phyloP scores from a whole-genome alignment of 768 basidiomycete species.

The Serendipita sp. region DNA sequence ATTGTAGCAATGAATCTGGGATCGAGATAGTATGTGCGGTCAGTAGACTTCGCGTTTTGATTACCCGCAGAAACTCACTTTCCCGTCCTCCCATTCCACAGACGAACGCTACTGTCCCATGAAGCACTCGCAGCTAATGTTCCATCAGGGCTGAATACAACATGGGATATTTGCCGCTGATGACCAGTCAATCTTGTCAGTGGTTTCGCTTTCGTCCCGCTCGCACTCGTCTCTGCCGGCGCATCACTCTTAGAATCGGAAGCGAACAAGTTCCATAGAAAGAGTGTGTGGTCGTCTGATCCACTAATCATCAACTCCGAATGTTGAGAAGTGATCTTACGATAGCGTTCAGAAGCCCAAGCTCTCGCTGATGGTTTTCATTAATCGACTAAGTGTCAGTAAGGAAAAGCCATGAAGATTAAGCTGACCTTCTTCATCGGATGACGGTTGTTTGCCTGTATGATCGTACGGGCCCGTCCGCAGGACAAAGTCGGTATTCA shows the following conservation, averaged over 20 bases:
- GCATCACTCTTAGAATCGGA: constrained; percentile 20
- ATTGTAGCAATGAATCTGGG: constrained; percentile 75
- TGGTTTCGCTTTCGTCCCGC: constrained; percentile 43
- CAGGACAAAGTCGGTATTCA: constrained; percentile 89
- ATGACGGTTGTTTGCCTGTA: constrained; percentile 56
- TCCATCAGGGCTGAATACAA: constrained; percentile 89
- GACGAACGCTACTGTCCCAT: constrained; percentile 77
- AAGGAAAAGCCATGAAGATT: background rate
- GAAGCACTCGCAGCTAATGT: constrained; percentile 81
- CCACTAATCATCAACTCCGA: constrained; percentile 87
- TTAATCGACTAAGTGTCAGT: no score
- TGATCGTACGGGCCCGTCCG: constrained; percentile 94
- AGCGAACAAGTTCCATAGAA: constrained; percentile 82
- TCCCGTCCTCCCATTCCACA: constrained; percentile 65
- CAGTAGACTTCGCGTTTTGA: background rate
- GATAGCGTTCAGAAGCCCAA: constrained; percentile 65
- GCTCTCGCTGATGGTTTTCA: constrained; percentile 50
- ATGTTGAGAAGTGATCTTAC: constrained; percentile 38
- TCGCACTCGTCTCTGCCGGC: constrained; percentile 23
- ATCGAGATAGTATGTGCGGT: background rate
- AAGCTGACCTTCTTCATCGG: constrained; percentile 59
- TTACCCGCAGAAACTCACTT: constrained; percentile 21
- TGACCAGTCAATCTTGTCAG: constrained; percentile 78
- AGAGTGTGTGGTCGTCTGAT: constrained; percentile 95
- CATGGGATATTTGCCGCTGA: constrained; percentile 86